phyloP scores from a whole-genome alignment of 139 green algal species.

The Chlamydomonas sp. region DNA sequence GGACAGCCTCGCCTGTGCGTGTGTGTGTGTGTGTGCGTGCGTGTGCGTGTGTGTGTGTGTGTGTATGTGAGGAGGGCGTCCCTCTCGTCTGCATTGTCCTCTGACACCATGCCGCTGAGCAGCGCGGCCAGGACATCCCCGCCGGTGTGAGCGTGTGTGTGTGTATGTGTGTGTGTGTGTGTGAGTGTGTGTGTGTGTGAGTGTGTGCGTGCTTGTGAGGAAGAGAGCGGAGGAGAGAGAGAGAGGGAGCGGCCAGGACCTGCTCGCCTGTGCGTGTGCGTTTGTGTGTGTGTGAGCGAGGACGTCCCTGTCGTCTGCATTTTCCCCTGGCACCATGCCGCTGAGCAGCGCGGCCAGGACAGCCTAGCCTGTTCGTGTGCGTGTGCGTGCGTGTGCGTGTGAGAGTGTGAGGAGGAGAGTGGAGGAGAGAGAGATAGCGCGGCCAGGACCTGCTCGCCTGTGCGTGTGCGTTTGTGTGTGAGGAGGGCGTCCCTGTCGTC shows the following conservation, averaged over 20 bases:
- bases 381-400: not conserved
- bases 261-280: not conserved
- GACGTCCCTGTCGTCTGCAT: conserved; percentile 55
- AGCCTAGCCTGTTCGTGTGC: not conserved
- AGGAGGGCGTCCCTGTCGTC: conserved; percentile 51
- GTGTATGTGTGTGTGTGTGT: not conserved
- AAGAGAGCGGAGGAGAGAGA: too few species aligned
- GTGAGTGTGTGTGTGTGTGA: not conserved
- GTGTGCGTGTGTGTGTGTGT: not conserved
- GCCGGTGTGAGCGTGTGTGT: not conserved
- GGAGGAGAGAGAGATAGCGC: too few species aligned
- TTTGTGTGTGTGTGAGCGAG: not conserved
- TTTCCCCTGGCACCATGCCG: conserved; percentile 41
- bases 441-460: too few species aligned
- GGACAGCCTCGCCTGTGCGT: too few species aligned
- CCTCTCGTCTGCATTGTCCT: conserved; percentile 49
- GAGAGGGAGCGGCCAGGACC: not conserved
- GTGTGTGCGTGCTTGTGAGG: too few species aligned
- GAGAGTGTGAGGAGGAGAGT: too few species aligned
- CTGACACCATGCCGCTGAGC: conserved; percentile 29
- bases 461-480: not conserved
- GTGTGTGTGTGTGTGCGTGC: not conserved
- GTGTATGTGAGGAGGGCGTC: conserved; percentile 36
- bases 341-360: conserved; percentile 16
- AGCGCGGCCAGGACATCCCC: too few species aligned